phyloP scores from a whole-genome alignment of 2,329 filamentous ascomycete species.

The Corinectria fuckeliana region DNA sequence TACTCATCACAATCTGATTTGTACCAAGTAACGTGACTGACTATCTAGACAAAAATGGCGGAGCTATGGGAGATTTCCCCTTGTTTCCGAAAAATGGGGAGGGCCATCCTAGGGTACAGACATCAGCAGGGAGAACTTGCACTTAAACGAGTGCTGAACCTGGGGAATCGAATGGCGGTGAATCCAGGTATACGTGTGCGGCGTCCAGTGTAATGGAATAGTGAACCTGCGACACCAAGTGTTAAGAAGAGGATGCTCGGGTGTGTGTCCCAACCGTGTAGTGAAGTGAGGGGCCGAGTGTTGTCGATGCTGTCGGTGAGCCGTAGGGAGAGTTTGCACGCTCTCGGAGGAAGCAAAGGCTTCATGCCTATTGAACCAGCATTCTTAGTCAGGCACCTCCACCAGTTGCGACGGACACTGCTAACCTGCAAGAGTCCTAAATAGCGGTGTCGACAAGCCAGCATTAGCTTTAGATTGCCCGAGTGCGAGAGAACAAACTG shows the following conservation, averaged over 20 bases:
- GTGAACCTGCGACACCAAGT: conserved; percentile 38
- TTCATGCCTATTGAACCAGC: conserved; percentile 39
- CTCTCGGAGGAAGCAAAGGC: conserved; percentile 32
- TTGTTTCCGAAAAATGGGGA: conserved; percentile 23
- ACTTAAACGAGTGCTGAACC: conserved; percentile 40
- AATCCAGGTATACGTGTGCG: conserved; percentile 22
- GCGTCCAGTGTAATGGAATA: conserved; percentile 25
- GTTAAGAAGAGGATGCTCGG: conserved; percentile 27
- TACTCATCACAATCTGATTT: conserved; percentile 21
- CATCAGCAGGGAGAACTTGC: conserved; percentile 37
- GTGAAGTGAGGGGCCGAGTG: neutral
- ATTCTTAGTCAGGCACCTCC: conserved; percentile 36
- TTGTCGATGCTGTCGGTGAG: conserved; percentile 11
- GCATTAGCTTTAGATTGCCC: conserved; percentile 75
- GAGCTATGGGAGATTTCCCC: conserved; percentile 29
- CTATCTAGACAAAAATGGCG: conserved; percentile 17
- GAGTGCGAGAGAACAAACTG: conserved; percentile 89
- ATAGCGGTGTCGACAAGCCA: conserved; percentile 52
- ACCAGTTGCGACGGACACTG: conserved; percentile 36
- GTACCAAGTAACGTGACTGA: conserved; percentile 13
- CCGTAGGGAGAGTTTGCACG: conserved; percentile 19
- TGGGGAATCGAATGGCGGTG: conserved; percentile 25
- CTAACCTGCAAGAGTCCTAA: conserved; percentile 56
- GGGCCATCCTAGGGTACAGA: conserved; percentile 41
- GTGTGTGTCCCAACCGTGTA: neutral